A percentile compares a stretch with the other conserved stretches of the same genome.
Evolutionary conservation across 2,329 filamentous ascomycete species (phyloP).

Genomic region (Huntiella abstrusa): DNA sequence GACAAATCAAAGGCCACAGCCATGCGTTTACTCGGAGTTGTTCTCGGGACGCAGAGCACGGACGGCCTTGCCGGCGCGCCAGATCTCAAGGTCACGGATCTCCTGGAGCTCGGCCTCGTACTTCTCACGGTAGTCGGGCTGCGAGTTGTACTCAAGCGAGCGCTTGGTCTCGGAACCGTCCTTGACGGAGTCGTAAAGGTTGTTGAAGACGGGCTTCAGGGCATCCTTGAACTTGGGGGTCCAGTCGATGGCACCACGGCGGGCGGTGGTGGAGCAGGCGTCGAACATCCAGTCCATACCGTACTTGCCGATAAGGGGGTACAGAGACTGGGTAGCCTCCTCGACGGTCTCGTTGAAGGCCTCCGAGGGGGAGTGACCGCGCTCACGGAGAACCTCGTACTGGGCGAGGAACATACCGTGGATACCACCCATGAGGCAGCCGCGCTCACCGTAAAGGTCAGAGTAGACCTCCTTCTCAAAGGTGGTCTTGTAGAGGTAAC

Average conservation of each 20-base stretch:
- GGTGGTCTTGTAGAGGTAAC: slow-evolving; percentile 99
- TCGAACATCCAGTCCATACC: slow-evolving; percentile 99
- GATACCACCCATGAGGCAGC: slow-evolving; percentile 99
- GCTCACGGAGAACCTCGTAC: slow-evolving; percentile 99
- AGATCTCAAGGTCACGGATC: slow-evolving; percentile 97
- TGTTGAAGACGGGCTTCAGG: slow-evolving; percentile 97
- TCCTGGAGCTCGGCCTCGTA: slow-evolving; percentile 98
- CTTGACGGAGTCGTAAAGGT: slow-evolving; percentile 83
- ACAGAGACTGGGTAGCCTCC: slow-evolving; percentile 95
- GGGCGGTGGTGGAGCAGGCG: slow-evolving; percentile 95
- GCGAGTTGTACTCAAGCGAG: slow-evolving; percentile 91
- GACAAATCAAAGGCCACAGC: neutral
- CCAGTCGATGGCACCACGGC: slow-evolving; percentile 98
- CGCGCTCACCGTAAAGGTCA: slow-evolving; percentile 98
- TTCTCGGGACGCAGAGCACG: slow-evolving; percentile 75
- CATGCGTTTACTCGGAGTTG: slow-evolving; percentile 40
- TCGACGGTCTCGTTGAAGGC: slow-evolving; percentile 99
- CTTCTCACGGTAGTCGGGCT: slow-evolving; percentile 88
- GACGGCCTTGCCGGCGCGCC: slow-evolving; percentile 95
- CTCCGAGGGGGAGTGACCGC: slow-evolving; percentile 90
- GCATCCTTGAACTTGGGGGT: slow-evolving; percentile 91
- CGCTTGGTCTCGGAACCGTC: slow-evolving; percentile 88
- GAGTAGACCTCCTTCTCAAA: slow-evolving; percentile 99
- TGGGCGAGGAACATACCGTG: slow-evolving; percentile 99
- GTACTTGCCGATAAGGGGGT: slow-evolving; percentile 91